These are phyloP conservation scores for Glaciozyma martinii DNA, from an alignment of 768 basidiomycete species.

Conservation along the genomic window DNA sequence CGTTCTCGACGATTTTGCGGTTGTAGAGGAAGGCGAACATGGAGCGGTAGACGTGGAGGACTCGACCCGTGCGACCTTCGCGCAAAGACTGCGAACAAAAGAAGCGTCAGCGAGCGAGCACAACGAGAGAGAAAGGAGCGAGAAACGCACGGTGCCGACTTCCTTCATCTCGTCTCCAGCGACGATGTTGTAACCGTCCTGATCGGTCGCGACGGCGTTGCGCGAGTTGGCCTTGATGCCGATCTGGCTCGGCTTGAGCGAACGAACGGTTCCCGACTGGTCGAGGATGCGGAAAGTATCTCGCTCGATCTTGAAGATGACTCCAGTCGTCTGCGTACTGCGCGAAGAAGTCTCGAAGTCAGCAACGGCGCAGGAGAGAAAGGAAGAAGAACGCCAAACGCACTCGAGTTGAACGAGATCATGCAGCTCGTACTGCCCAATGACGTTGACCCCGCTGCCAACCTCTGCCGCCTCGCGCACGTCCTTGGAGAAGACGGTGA, in stretches of 20 bases:
- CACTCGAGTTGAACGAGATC: conserved; percentile 95
- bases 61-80: conserved; percentile 73
- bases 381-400: conserved; percentile 38
- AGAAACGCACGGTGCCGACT: conserved; percentile 62
- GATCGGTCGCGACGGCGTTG: conserved; percentile 78
- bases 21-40: conserved; percentile 91
- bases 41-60: conserved; percentile 88
- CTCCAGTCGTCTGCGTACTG: conserved; percentile 86
- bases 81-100: conserved; percentile 21
- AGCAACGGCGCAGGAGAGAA: conserved; percentile 5
- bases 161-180: conserved; percentile 90
- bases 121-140: neutral
- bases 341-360: conserved; percentile 1
- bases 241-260: conserved; percentile 89
- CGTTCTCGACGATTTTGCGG: conserved; percentile 78
- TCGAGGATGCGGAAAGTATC: conserved; percentile 93
- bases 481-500: conserved; percentile 95
- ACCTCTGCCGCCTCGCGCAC: conserved; percentile 94
- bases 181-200: conserved; percentile 75
- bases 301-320: conserved; percentile 94
- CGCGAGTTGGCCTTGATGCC: conserved; percentile 70
- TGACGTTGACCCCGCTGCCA: conserved; percentile 77
- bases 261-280: conserved; percentile 79
- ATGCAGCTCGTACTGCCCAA: conserved; percentile 90
- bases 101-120: neutral